These are phyloP conservation scores for Eucalyptus virginea DNA, from an alignment of 345 rosid species.

Conservation along the genomic window DNA sequence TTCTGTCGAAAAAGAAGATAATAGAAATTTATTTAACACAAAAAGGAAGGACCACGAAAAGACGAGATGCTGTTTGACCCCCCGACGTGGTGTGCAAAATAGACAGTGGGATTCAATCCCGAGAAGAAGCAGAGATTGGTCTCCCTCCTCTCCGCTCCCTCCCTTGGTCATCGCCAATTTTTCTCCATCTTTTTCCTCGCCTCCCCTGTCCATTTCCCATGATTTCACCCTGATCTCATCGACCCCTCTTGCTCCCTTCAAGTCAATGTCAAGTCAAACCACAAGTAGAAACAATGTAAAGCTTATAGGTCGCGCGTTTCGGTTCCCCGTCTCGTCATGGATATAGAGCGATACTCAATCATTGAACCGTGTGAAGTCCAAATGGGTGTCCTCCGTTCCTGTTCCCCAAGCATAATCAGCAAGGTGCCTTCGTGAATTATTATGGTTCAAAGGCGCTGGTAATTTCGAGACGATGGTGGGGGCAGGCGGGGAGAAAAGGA, in stretches of 20 bases:
- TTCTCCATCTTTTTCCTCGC: not conserved
- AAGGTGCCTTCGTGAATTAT: not conserved
- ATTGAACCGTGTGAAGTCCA: not conserved
- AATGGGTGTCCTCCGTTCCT: not conserved
- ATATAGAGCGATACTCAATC: not conserved
- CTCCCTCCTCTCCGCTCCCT: not conserved
- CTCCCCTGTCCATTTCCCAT: not conserved
- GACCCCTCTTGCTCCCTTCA: not conserved
- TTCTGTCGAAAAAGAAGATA: not conserved
- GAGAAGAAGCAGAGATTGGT: not conserved
- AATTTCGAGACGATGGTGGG: not conserved
- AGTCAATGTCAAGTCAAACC: not conserved
- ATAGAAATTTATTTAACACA: not conserved
- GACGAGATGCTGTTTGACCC: conserved; percentile 17
- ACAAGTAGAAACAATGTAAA: not conserved
- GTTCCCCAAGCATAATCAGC: not conserved
- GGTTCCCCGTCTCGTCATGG: not conserved
- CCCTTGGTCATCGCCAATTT: not conserved
- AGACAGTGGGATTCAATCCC: conserved; percentile 32
- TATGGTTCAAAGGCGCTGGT: not conserved
- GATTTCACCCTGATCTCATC: not conserved
- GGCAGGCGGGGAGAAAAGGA: not conserved
- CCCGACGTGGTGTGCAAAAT: conserved; percentile 20
- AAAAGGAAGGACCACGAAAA: not conserved
- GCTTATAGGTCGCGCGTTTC: not conserved